Evolutionary conservation across 2,329 filamentous ascomycete species (phyloP), one percentile per base, ranked within the genome.

Genomic region (Fusarium sp.): DNA sequence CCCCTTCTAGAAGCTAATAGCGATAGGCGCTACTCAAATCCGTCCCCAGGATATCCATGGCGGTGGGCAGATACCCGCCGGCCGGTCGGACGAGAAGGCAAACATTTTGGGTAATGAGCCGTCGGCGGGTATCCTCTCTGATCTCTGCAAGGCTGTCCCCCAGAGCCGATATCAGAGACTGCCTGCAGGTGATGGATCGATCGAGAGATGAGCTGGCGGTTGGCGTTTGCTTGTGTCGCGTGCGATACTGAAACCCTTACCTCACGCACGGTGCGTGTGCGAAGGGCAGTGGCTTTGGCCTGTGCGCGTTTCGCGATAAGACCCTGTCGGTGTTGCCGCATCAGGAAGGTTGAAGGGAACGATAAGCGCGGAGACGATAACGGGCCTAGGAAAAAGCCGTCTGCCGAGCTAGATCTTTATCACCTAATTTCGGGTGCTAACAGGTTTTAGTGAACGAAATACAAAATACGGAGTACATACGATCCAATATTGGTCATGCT

Each of bases 401-500:
- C 58, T 62, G 42, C 62, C 66, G 62, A 35, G 29, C 29, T 62
- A 61, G 67, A 62, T 69, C 65, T 56, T 58, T 65, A 71, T 60
- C 62, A 64, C 56, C 38, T 40, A 67, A 63, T 78, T 78, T 78
- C 69, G 57, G 37, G 58, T 77, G 66, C 74, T 78, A 78, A 78
- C 66, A 76, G 70, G n/a, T 77, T 78, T 78, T 78, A 78, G 76
- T 78, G 76, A 78, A 73, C 31, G 60, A 78, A 75, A 67, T 52
- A 16, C 40, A 22, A 45, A 45, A n/a, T 45, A 45, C 31, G 31
- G 31, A 31, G 31, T 31, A 31, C 14, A 13, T 11, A 6, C 22
- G 45, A 34, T 59, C 20, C 14, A 42, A 20, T 22, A 42, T 38
- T 42, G 40, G 58, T 6, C 40, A 10, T 54, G 45, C 18, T 20